Conservation (phyloP, 352 stramenopile genomes). For the Blastocystis sp. region DNA sequence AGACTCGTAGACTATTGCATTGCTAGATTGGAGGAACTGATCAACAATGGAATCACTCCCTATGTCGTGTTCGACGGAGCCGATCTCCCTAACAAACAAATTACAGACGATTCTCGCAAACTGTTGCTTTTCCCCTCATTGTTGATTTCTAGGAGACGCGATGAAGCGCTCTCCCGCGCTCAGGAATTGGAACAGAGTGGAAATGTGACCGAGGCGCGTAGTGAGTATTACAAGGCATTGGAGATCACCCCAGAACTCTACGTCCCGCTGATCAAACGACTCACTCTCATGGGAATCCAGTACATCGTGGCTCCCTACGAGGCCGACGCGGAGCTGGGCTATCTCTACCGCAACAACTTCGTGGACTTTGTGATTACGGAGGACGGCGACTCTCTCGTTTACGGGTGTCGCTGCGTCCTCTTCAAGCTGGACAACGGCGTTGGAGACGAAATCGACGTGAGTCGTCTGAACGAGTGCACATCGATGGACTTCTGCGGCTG, state of each 20-base stretch:
- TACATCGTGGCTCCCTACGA: conserved; percentile 92
- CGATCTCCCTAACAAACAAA: conserved; percentile 73
- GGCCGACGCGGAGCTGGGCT: conserved; percentile 89
- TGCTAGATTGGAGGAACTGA: conserved; percentile 74
- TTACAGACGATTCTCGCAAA: conserved; percentile 60
- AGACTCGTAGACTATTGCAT: conserved; percentile 75
- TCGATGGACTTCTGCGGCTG: conserved; percentile 71
- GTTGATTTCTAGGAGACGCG: not conserved
- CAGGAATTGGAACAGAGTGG: conserved; percentile 59
- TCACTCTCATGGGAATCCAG: conserved; percentile 64
- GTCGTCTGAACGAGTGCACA: conserved; percentile 71
- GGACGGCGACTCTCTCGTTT: conserved; percentile 85
- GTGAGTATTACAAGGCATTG: conserved; percentile 62
- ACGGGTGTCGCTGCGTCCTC: conserved; percentile 77
- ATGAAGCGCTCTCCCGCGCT: conserved; percentile 29
- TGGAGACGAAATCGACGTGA: conserved; percentile 73
- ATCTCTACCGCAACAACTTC: conserved; percentile 70
- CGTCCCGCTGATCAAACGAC: conserved; percentile 62
- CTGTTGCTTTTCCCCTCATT: not conserved
- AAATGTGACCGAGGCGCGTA: conserved; percentile 58
- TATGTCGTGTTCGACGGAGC: conserved; percentile 84
- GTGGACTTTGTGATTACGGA: conserved; percentile 87
- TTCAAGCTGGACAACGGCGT: conserved; percentile 82
- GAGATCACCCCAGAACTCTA: conserved; percentile 64
- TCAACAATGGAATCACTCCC: conserved; percentile 71